Evolutionary conservation across 2,329 filamentous ascomycete species (phyloP).

Genomic region (Coniochaeta pulveracea): DNA sequence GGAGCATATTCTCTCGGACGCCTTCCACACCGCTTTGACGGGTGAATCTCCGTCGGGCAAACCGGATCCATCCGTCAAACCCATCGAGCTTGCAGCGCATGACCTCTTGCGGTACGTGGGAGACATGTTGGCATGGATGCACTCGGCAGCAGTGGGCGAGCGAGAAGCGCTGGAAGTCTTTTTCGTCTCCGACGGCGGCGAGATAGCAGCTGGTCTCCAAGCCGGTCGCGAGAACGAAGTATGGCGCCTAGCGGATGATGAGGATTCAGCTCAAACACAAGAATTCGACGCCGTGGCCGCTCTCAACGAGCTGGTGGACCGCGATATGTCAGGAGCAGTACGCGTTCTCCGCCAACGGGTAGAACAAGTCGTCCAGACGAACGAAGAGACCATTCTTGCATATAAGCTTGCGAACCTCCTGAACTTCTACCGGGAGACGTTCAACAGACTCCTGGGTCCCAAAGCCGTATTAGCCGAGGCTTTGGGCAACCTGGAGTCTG

Average conservation of each 20-base stretch:
- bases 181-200: constrained; percentile 83
- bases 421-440: constrained; percentile 80
- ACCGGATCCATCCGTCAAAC: constrained; percentile 58
- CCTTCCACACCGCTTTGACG: constrained; percentile 81
- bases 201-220: constrained; percentile 73
- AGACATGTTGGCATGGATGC: constrained; percentile 96
- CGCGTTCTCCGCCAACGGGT: constrained; percentile 80
- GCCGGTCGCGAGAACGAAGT: constrained; percentile 72
- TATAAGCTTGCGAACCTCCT: constrained; percentile 88
- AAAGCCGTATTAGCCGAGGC: constrained; percentile 59
- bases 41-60: constrained; percentile 50
- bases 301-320: constrained; percentile 75
- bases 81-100: constrained; percentile 88
- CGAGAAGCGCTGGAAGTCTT: constrained; percentile 83
- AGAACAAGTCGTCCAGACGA: constrained; percentile 84
- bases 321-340: constrained; percentile 70
- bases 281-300: constrained; percentile 73
- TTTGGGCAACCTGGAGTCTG: constrained; percentile 58
- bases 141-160: constrained; percentile 89
- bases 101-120: constrained; percentile 86
- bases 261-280: constrained; percentile 33
- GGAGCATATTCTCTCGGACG: constrained; percentile 75
- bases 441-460: constrained; percentile 63
- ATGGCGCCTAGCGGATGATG: constrained; percentile 59
- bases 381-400: constrained; percentile 77